Evolutionary conservation across 257 asterid species (phyloP), one percentile per base, ranked within the genome.

Genomic region (Solanum boliviense): DNA sequence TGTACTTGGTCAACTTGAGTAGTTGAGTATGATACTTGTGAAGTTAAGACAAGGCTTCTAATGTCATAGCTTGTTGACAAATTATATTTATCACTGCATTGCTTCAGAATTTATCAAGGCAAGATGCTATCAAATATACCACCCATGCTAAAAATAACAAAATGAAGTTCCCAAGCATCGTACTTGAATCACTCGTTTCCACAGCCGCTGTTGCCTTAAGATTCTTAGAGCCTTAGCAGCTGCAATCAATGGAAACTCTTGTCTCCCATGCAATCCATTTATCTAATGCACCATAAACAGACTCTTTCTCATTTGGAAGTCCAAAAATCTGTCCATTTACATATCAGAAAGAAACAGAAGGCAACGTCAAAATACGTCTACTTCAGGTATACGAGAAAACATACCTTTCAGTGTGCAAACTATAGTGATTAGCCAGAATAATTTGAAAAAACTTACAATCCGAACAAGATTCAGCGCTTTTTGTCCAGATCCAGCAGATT

Each of bases 251-350:
- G 99, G 99, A 93, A 95, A 96, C 88, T 96, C 99, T 48, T 48
- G 96, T 89, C 89, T 96, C 99, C 98, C 98, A 96, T 84, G 98
- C 99, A 89, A 94, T 88, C 98, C 98, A 96, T 89, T 94, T 90
- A 89, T 95, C 94, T 52, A 96, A 91, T 31, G 98, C 95, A 86
- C 95, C 91, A 88, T 96, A 96, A 39, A 96, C 95, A 88, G 93
- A 94, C 86, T 91, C 98, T 89, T 94, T 96, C 91, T 96, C 99
- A 91, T 91, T 91, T 48, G 98, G 98, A 89, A 96, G 96, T 86
- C 93, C 89, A 90, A 94, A 94, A 35, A 95, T 91, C 99, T 96
- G 92, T 88, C 82, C 88, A 67, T 83, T 82, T 34, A 78, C 87
- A 88, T 44, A 38, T 62, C 20, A 9, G 62, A 13, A 87, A 65